Conservation (phyloP, 192 early-diverging fungal species). For the Coemansia sp. region DNA sequence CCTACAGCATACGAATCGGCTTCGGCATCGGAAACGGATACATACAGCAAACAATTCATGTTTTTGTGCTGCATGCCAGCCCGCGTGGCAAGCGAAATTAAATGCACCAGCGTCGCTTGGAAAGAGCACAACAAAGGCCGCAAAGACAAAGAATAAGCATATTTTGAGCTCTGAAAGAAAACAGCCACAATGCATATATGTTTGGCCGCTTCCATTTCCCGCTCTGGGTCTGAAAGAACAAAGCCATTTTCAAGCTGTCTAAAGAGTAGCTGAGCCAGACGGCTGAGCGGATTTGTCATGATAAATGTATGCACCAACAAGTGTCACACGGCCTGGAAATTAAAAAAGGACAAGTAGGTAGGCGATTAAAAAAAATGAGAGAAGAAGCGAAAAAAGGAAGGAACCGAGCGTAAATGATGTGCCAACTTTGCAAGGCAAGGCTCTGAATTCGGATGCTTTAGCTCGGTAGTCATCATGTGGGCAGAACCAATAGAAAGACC, state of each 20-base stretch:
- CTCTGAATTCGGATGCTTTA: neutral
- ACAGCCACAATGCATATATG: neutral
- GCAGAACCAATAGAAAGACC: neutral
- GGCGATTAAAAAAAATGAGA: neutral
- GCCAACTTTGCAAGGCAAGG: too few relatives aligned
- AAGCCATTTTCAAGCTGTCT: neutral
- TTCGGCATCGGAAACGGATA: conserved; percentile 3
- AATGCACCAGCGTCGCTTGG: conserved; percentile 1
- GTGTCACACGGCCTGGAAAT: neutral
- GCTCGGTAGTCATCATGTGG: neutral
- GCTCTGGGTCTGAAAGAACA: neutral
- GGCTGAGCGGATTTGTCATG: neutral
- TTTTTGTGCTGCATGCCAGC: conserved; percentile 5
- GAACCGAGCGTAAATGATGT: too few relatives aligned
- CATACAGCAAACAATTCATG: conserved; percentile 1
- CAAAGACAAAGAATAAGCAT: neutral
- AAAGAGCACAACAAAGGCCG: neutral
- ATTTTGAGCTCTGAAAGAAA: neutral
- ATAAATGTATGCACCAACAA: conserved; percentile 3
- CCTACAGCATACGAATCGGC: neutral
- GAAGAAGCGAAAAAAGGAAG: too few relatives aligned
- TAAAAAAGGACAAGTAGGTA: neutral
- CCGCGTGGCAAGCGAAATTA: conserved; percentile 16
- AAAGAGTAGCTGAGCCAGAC: neutral
- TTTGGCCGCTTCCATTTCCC: neutral